Evolutionary conservation across 768 basidiomycete species (phyloP), one percentile per base, ranked within the genome.

Genomic region (Crepidotus variabilis): DNA sequence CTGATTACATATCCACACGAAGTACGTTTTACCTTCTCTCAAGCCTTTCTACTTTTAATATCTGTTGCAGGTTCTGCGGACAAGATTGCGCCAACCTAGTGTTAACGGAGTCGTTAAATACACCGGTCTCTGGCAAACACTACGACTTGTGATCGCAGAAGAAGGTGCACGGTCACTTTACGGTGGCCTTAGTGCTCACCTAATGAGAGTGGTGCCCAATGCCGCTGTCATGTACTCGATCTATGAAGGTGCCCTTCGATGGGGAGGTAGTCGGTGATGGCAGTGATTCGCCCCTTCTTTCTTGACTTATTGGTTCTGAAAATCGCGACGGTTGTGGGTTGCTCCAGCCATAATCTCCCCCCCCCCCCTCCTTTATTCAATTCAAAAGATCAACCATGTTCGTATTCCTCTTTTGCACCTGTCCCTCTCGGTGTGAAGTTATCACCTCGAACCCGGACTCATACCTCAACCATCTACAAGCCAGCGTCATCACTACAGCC

Each of bases 1-100:
- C 72, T 98, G 35, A 92, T 98, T 63, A 98, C 97, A 0, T 99
- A 99, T 75, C 97, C 97, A 46, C 97, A 99, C 63, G 96, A 99
- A 81, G 96, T 94, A 53, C 55, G 84, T 72, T 5, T 52, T 20
- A n/a, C 11, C 54, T 14, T 52, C 23, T 7, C 51, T 36, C 51
- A 49, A 11, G 47, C 18, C 35, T 34, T 58, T 34, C 52, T 65
- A 36, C 52, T 51, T 28, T 49, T 32, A 21, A 35, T 36, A 23
- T 36, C 20, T 6, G 18, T 24, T 36, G 1, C 52, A 94, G 92
- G 93, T 98, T 2, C 71, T 98, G 22, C 90, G 96, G 33, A 99
- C 97, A 46, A 85, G 96, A 32, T 76, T 98, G 23, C 83, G 96
- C 54, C 96, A 99, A 69, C 93, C 94, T 0, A 80, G 84, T 20